phyloP scores from a whole-genome alignment of 1,139 yeast genomes.

The Lodderomyces orthopsilosis region DNA sequence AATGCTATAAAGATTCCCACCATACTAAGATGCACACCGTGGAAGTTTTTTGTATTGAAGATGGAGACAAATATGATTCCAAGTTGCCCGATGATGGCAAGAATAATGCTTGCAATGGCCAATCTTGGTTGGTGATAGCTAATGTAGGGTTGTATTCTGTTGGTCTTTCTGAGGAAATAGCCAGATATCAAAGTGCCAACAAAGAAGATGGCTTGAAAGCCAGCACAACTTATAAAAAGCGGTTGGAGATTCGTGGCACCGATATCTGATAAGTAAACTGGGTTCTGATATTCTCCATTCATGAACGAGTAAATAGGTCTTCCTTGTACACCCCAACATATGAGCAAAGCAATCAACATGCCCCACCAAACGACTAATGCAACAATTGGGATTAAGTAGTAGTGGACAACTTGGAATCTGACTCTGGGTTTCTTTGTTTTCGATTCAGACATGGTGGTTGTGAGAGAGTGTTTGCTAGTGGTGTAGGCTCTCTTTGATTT shows the following conservation, averaged over 20 bases:
- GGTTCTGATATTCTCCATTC: constrained; percentile 40
- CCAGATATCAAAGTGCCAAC: constrained; percentile 66
- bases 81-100: constrained; percentile 66
- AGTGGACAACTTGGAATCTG: constrained; percentile 32
- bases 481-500: not conserved
- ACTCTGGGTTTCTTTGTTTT: constrained; percentile 12
- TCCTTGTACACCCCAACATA: constrained; percentile 73
- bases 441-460: not conserved
- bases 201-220: constrained; percentile 74
- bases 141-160: constrained; percentile 53
- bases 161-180: constrained; percentile 36
- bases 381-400: constrained; percentile 32
- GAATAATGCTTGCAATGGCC: constrained; percentile 49
- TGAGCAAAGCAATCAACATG: constrained; percentile 38
- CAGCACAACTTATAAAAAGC: constrained; percentile 75
- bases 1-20: constrained; percentile 73
- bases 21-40: constrained; percentile 64
- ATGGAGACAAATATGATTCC: constrained; percentile 76
- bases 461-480: not conserved
- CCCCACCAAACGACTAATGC: constrained; percentile 39
- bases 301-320: constrained; percentile 66
- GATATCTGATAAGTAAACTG: constrained; percentile 77
- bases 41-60: constrained; percentile 63
- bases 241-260: constrained; percentile 87
- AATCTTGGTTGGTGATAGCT: constrained; percentile 47